Percentiles rank a stretch among this genome's conserved stretches.
These are phyloP conservation scores for Microascus cirrosus DNA, from an alignment of 2,329 filamentous ascomycete genomes.

Conservation along the genomic window DNA sequence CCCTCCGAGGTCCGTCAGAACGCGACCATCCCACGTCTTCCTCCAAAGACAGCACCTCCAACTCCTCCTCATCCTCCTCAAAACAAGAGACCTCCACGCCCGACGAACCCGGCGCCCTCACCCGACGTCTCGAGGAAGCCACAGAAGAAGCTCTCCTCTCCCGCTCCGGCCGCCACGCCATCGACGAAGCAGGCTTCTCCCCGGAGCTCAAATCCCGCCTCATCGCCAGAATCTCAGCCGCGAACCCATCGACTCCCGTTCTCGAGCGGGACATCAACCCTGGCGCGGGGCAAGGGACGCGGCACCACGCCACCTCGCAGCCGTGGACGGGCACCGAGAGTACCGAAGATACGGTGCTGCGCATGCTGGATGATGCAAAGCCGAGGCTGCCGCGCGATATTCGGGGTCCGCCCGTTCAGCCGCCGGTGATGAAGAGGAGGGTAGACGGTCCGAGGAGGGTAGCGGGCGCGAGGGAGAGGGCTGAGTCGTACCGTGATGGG, in stretches of 20 bases:
- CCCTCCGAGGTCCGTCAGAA: not conserved
- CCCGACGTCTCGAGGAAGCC: slow-evolving; percentile 47
- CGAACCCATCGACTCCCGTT: not conserved
- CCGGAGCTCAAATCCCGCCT: slow-evolving; percentile 41
- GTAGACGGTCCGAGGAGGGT: slow-evolving; percentile 31
- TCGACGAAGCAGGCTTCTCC: slow-evolving; percentile 53
- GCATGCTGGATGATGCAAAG: slow-evolving; percentile 72
- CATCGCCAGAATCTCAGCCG: not conserved
- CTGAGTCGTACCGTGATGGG: slow-evolving; percentile 34
- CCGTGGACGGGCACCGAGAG: slow-evolving; percentile 74
- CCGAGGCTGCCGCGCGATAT: slow-evolving; percentile 51
- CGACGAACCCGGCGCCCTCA: slow-evolving; percentile 30
- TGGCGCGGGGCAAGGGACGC: slow-evolving; percentile 56
- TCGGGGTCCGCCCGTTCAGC: slow-evolving; percentile 23
- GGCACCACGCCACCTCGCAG: slow-evolving; percentile 53
- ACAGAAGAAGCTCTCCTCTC: slow-evolving; percentile 51
- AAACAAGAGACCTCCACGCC: not conserved
- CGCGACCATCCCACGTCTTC: not conserved
- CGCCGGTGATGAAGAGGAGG: slow-evolving; percentile 38
- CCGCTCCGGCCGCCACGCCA: slow-evolving; percentile 42
- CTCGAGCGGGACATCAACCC: slow-evolving; percentile 22
- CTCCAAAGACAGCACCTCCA: not conserved
- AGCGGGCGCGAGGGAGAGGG: slow-evolving; percentile 46
- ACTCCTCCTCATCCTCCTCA: not conserved
- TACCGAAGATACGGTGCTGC: slow-evolving; percentile 62